Evolutionary conservation across 192 early-diverging fungal genomes (phyloP), one percentile per base, ranked within the genome.

Genomic region (Coemansia sp.): DNA sequence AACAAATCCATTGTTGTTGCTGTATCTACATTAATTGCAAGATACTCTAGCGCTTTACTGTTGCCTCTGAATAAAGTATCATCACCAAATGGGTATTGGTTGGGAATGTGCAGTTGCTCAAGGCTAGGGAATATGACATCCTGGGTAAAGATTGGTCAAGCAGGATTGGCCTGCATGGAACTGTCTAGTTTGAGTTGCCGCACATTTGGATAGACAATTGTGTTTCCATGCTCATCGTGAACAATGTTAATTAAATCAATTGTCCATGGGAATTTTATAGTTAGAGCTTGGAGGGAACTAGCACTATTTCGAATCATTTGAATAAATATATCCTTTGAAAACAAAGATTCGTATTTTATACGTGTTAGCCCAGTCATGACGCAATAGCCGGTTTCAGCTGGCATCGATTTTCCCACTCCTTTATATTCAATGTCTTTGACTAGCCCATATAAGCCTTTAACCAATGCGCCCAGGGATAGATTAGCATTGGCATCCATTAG

Each of bases 81-180:
- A 21, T 59, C 58, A 9, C 11, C 35, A 59, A 59, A 59, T 24
- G 58, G 58, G 14, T 59, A 59, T 39, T 21, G 35, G 19, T 38
- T 38, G 22, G 23, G 32, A 8, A 59, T 38, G 12, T 11, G 2
- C 8, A 59, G 21, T 7, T 41, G 35, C 5, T 23, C 29, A 10
- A 59, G 58, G 24, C 15, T 24, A 2, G 58, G 58, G 14, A 59
- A 59, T 12, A 38, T 22, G n/a, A 17, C 22, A 17, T 17, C 35
- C 21, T 41, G 32, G 32, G 32, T 14, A 14, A 12, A 38, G n/a
- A 12, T 22, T 7, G 35, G 37, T 23, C 23, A 15, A 43, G 22
- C 14, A 59, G 9, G 0, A 45, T 43, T 17, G 15, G 14, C 2
- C 2, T 38, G 58, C n/a, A 24, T 23, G 4, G 17, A 5, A 15